Percentiles rank a stretch among this genome's conserved stretches.
These are phyloP conservation scores for Xylaria bambusicola DNA, from an alignment of 495 filamentous ascomycete species.

Conservation along the genomic window DNA sequence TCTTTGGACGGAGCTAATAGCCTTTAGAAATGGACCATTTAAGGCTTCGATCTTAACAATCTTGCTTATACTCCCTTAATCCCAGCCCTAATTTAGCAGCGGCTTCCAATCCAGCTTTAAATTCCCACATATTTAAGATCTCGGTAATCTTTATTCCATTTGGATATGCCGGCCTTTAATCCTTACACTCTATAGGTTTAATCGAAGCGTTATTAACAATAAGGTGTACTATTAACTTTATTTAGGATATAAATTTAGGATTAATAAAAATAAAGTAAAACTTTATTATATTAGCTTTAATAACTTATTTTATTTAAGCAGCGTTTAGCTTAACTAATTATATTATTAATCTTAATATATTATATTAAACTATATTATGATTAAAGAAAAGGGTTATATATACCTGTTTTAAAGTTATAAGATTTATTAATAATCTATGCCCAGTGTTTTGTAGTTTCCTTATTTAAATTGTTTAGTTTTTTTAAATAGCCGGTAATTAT, in stretches of 20 bases:
- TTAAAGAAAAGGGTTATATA: slow-evolving; percentile 29
- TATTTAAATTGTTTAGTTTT: slow-evolving; percentile 86
- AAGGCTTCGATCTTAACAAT: no score
- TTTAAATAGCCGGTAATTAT: slow-evolving; percentile 85
- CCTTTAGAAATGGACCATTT: no score
- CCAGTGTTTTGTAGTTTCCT: slow-evolving; percentile 84
- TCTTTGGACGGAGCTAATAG: no score
- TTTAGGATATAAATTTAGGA: slow-evolving; percentile 68
- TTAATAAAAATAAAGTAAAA: slow-evolving; percentile 80
- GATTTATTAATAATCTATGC: slow-evolving; percentile 79
- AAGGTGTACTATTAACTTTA: slow-evolving; percentile 82
- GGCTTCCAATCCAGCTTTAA: slow-evolving; percentile 69
- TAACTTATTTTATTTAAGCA: slow-evolving; percentile 68
- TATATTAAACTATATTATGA: background rate
- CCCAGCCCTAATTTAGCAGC: no score
- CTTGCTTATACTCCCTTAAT: no score
- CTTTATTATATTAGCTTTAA: slow-evolving; percentile 72
- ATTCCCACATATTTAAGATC: slow-evolving; percentile 75
- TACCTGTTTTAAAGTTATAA: slow-evolving; percentile 84
- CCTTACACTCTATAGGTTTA: slow-evolving; percentile 60
- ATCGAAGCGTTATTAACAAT: no score
- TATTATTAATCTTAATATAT: background rate
- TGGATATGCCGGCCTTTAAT: slow-evolving; percentile 31
- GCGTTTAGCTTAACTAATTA: slow-evolving; percentile 77
- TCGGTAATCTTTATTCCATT: slow-evolving; percentile 49